These are phyloP conservation scores for Cercospora janseana DNA, from an alignment of 2,329 filamentous ascomycete species.

Conservation along the genomic window DNA sequence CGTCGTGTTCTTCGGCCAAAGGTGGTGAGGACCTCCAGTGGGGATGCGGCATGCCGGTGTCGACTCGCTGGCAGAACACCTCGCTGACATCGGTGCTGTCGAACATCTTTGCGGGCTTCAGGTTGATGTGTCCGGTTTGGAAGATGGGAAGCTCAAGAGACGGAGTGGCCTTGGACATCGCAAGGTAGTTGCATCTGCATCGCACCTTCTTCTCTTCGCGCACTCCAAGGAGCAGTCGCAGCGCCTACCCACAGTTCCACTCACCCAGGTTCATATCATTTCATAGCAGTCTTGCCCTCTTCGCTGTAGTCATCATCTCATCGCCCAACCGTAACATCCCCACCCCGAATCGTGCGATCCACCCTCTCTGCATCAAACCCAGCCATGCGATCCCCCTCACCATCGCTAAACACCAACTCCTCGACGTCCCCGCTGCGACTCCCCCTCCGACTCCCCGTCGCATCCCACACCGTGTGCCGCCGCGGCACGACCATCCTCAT, in stretches of 20 bases:
- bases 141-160: not conserved
- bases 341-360: constrained; percentile 41
- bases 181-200: not conserved
- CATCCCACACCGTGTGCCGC: constrained; percentile 33
- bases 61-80: constrained; percentile 16
- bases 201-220: not conserved
- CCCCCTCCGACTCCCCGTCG: constrained; percentile 23
- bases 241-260: not conserved
- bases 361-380: constrained; percentile 42
- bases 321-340: constrained; percentile 24
- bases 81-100: constrained; percentile 16
- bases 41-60: constrained; percentile 5
- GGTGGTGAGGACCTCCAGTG: not conserved
- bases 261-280: no score
- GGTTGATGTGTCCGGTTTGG: not conserved
- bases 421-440: constrained; percentile 25
- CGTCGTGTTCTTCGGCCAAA: not conserved
- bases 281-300: no score
- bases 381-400: constrained; percentile 49
- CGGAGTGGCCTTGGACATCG: not conserved
- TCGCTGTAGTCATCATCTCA: constrained; percentile 1
- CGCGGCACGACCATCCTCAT: constrained; percentile 37
- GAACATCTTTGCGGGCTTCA: constrained; percentile 11
- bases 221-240: not conserved
- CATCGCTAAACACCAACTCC: constrained; percentile 43